Evolutionary conservation across 768 basidiomycete genomes (phyloP).

Genomic region (Lactarius akahatsu): DNA sequence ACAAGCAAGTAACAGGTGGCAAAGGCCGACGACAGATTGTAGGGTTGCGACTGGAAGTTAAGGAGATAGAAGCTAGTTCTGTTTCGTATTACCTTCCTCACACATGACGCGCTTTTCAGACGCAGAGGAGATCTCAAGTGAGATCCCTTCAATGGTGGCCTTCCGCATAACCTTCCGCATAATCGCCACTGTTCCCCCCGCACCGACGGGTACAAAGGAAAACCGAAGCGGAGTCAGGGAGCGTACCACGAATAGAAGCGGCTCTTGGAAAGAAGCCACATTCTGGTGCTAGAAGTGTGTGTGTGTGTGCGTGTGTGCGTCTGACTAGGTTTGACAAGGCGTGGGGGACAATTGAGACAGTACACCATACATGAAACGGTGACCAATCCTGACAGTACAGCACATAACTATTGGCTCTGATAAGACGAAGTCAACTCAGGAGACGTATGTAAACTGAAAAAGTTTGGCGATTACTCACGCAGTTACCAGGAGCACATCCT

Average conservation of each 20-base stretch:
- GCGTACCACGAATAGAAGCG: neutral
- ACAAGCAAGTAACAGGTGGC: neutral
- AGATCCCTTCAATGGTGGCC: neutral
- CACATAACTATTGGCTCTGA: neutral
- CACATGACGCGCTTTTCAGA: neutral
- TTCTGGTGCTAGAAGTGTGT: neutral
- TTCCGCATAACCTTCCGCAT: slow-evolving; percentile 9
- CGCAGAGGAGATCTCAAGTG: neutral
- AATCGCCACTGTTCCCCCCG: neutral
- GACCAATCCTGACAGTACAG: neutral
- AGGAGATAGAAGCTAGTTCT: neutral
- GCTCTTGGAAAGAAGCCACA: neutral
- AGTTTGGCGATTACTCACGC: neutral
- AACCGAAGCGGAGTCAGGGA: neutral
- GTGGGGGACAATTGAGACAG: neutral
- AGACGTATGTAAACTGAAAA: neutral
- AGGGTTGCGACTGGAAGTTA: neutral
- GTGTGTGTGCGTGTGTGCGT: neutral
- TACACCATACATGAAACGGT: neutral
- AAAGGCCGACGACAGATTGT: neutral
- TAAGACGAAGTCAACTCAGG: neutral
- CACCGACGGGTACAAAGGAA: neutral
- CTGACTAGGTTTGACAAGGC: neutral
- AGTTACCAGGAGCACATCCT: neutral
- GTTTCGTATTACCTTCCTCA: neutral